These are phyloP conservation scores for Begonia fuchsioides DNA, from an alignment of 306 rosid species.

Conservation along the genomic window DNA sequence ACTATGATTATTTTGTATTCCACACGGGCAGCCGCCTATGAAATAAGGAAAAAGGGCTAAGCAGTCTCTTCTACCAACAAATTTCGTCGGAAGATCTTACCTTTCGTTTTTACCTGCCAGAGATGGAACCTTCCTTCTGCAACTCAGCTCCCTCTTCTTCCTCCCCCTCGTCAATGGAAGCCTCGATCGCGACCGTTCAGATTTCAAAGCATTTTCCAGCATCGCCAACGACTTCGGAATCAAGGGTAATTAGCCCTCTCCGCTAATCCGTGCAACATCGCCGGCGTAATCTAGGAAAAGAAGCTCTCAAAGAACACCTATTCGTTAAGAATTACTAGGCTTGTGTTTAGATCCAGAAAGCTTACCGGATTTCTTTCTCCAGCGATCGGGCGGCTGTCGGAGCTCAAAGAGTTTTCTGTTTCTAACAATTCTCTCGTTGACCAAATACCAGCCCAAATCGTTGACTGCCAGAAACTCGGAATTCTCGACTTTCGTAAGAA, in stretches of 20 bases:
- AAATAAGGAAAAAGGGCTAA: neutral
- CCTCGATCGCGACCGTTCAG: constrained; percentile 40
- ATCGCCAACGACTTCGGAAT: constrained; percentile 34
- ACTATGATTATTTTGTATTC: neutral
- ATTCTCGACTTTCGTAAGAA: constrained; percentile 49
- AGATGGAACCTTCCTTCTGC: constrained; percentile 18
- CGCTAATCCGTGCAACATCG: constrained; percentile 31
- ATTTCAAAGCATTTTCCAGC: constrained; percentile 34
- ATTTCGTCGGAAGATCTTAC: neutral
- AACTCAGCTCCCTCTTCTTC: constrained; percentile 20
- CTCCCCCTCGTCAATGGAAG: constrained; percentile 27
- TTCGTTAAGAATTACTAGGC: constrained; percentile 43
- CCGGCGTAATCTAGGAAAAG: constrained; percentile 68
- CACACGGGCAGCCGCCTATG: constrained; percentile 5
- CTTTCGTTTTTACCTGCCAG: neutral
- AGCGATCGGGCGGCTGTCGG: constrained; percentile 35
- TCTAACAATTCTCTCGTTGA: constrained; percentile 40
- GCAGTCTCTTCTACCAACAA: neutral
- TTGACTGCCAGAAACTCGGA: constrained; percentile 70
- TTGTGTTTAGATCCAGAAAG: constrained; percentile 26
- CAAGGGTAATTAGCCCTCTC: constrained; percentile 16
- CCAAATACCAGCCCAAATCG: constrained; percentile 46
- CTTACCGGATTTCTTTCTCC: constrained; percentile 39
- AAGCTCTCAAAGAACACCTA: constrained; percentile 40
- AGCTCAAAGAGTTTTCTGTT: constrained; percentile 63